Conservation (phyloP, 305 asterid species). For the Lippia alba region DNA sequence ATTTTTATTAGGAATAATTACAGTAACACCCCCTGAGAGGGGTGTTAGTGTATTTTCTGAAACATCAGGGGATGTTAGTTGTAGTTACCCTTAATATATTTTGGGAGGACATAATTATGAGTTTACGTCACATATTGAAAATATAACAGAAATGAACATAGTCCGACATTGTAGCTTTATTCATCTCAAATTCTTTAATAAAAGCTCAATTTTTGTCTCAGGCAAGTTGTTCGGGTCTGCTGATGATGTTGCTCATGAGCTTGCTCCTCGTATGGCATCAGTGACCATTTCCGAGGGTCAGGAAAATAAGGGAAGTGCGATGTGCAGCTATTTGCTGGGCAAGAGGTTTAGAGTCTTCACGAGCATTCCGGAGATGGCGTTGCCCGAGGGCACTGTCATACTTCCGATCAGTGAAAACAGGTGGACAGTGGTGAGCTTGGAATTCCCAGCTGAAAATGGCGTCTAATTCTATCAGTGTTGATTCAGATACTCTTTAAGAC, state of each 20-base stretch:
- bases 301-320: slow-evolving; percentile 25
- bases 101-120: not conserved
- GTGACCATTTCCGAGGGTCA: slow-evolving; percentile 25
- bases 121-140: no score
- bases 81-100: not conserved
- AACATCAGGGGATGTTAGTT: no score
- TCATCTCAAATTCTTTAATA: not conserved
- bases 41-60: not conserved
- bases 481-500: not conserved
- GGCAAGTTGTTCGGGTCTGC: slow-evolving; percentile 36
- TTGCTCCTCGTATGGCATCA: slow-evolving; percentile 34
- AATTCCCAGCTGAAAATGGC: slow-evolving; percentile 39
- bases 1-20: not conserved
- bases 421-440: slow-evolving; percentile 52
- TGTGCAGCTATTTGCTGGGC: slow-evolving; percentile 44
- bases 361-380: slow-evolving; percentile 44
- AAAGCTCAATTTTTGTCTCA: slow-evolving; percentile 9
- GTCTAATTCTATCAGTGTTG: not conserved
- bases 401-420: slow-evolving; percentile 50
- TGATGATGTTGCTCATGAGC: slow-evolving; percentile 26
- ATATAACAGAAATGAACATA: no score
- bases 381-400: slow-evolving; percentile 45
- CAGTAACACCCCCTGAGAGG: not conserved
- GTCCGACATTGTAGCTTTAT: no score
- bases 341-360: slow-evolving; percentile 50